A percentile compares a stretch with the other conserved stretches of the same genome.
Evolutionary conservation across 768 basidiomycete genomes (phyloP).

Genomic region (Leccinum obscurum): DNA sequence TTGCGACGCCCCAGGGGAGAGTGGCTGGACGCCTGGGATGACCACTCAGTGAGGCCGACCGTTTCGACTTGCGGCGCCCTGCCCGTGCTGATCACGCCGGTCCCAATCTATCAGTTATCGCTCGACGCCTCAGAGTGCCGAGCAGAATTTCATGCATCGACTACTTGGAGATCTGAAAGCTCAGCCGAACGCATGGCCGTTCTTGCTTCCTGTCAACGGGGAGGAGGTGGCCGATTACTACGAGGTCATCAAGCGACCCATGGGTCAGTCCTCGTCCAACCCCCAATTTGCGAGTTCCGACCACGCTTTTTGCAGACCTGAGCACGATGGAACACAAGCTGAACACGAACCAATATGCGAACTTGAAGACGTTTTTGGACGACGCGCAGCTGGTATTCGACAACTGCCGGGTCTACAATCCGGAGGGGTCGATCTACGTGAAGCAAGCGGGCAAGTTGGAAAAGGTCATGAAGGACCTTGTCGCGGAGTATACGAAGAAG

Average conservation of each 20-base stretch:
- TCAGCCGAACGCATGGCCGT: constrained; percentile 86
- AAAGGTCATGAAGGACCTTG: constrained; percentile 63
- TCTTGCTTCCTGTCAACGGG: constrained; percentile 73
- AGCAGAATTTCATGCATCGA: constrained; percentile 70
- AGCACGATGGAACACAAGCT: constrained; percentile 87
- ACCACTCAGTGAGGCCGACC: constrained; percentile 56
- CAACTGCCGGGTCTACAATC: constrained; percentile 90
- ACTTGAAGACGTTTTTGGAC: constrained; percentile 69
- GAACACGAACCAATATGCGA: constrained; percentile 79
- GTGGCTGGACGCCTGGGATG: constrained; percentile 90
- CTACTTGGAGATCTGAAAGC: constrained; percentile 76
- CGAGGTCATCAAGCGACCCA: constrained; percentile 84
- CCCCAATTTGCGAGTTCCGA: not conserved
- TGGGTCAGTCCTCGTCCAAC: constrained; percentile 61
- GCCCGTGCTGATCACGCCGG: constrained; percentile 4
- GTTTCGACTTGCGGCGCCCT: not conserved
- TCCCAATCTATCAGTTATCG: constrained; percentile 29
- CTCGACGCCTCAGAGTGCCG: constrained; percentile 51
- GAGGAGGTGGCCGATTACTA: constrained; percentile 88
- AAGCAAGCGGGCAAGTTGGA: constrained; percentile 86
- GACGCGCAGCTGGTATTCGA: constrained; percentile 86
- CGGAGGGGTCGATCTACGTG: constrained; percentile 73
- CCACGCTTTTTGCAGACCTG: constrained; percentile 56
- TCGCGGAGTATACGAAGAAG: constrained; percentile 33
- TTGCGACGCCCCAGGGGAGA: constrained; percentile 59